Base-by-base conservation (phyloP, 2,329 filamentous ascomycete species). In the Blumeriella jaapii region DNA sequence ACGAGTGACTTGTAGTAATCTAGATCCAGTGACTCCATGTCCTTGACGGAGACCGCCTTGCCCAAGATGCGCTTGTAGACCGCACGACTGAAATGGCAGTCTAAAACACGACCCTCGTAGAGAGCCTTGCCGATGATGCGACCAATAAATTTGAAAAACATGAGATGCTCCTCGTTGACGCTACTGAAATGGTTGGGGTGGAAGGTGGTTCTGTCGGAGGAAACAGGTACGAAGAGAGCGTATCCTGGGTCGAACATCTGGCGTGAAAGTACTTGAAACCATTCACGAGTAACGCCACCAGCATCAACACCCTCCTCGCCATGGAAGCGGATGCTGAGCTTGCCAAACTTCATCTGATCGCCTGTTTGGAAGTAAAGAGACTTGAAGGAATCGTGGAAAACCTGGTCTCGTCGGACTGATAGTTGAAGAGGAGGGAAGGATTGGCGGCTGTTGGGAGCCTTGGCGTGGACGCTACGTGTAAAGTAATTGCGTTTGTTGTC, bases 401-500 rank as follows among this genome's bases (percentile, higher is more conserved):
- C 87, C 49, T 93, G 82, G 39, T 95, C 85, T 54, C 91, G 82
- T 39, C 93, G 83, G 40, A 98, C 83, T 40, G 79, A 80, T 29
- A 98, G 73, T 58, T 94, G 86, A 33, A 98, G 67, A 14, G 74
- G 59, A 27, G 85, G 81, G 52, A 67, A 73, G 29, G 75, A 74
- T 48, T 83, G 75, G 27, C 86, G 78, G 40, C 69, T 71, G 51
- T 84, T 78, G 35, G 73, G 72, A 34, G 71, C 71, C 32, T 82
- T 74, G 29, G 73, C 74, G 59, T 98, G 91, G 8, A 98, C 78
- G 53, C 85, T 87, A 42, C 91, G 82, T 56, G 78, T 95, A 68
- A 98, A 98, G 69, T 93, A 98, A 62, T 93, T 96, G 52, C 91
- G 86, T 67, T 98, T 98, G 65, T 98, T 98, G 63, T 98, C 91